These are phyloP conservation scores for Penicillium desertorum DNA, from an alignment of 495 filamentous ascomycete species.

Conservation along the genomic window DNA sequence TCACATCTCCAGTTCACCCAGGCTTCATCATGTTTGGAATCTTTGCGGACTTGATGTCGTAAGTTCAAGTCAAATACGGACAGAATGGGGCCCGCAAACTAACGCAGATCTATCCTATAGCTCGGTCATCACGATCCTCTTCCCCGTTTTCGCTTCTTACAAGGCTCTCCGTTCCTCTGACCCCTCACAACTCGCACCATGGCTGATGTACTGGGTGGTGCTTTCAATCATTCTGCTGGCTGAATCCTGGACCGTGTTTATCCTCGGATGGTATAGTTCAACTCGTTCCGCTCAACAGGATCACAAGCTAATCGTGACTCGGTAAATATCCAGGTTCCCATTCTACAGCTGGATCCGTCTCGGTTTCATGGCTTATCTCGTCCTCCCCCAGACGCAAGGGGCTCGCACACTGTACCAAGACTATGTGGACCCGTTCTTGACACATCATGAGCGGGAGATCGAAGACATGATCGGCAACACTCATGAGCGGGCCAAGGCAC, in stretches of 20 bases:
- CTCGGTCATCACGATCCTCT: conserved; percentile 86
- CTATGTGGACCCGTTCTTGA: conserved; percentile 85
- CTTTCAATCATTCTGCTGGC: conserved; percentile 75
- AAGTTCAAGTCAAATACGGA: conserved; percentile 33
- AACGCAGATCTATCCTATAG: conserved; percentile 26
- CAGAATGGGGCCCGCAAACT: conserved; percentile 7
- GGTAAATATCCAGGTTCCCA: conserved; percentile 60
- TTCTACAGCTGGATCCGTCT: conserved; percentile 95
- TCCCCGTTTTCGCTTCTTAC: conserved; percentile 96
- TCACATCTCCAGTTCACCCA: not conserved
- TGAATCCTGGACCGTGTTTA: conserved; percentile 84
- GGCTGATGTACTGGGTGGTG: conserved; percentile 99
- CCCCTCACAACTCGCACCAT: conserved; percentile 90
- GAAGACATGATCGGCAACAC: conserved; percentile 81
- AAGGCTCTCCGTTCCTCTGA: conserved; percentile 94
- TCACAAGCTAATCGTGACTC: conserved; percentile 6
- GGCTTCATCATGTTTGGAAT: conserved; percentile 70
- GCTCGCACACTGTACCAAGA: conserved; percentile 79
- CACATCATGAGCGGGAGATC: conserved; percentile 83
- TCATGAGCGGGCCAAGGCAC: conserved; percentile 75
- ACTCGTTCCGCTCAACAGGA: not conserved
- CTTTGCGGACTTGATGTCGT: conserved; percentile 78
- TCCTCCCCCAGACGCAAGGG: conserved; percentile 94
- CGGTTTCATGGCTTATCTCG: conserved; percentile 86
- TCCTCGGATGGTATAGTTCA: conserved; percentile 68